These are phyloP conservation scores for Rhodomyrtus psidioides DNA, from an alignment of 441 rosid genomes.

Conservation along the genomic window DNA sequence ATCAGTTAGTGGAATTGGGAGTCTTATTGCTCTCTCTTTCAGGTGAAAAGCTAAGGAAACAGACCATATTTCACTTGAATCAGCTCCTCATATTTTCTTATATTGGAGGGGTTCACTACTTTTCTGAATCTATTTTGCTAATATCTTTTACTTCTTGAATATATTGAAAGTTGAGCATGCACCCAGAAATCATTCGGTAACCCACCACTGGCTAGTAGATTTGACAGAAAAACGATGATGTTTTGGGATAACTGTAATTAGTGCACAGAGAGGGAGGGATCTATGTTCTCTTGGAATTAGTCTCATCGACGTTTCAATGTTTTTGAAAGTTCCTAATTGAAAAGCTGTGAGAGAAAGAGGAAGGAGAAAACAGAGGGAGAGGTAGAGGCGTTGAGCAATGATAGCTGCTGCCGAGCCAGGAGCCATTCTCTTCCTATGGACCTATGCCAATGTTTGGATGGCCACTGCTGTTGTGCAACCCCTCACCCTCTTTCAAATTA, in stretches of 20 bases:
- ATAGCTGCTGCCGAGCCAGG: fast-evolving
- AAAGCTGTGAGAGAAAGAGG: neutral
- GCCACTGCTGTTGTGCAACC: neutral
- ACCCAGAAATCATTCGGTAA: neutral
- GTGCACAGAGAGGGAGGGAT: neutral
- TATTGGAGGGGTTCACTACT: neutral
- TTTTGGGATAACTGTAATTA: neutral
- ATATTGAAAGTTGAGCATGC: neutral
- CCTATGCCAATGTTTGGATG: neutral
- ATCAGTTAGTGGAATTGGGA: neutral
- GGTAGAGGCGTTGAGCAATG: neutral
- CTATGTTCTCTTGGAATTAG: neutral
- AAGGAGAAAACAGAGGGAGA: neutral
- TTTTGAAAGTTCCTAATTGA: neutral
- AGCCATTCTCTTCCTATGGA: neutral
- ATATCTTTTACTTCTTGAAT: neutral
- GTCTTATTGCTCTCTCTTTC: neutral
- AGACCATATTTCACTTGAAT: neutral
- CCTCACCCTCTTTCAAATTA: neutral
- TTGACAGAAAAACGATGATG: neutral
- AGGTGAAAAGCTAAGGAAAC: neutral
- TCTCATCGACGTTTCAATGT: neutral
- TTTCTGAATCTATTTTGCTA: neutral
- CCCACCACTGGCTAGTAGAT: neutral
- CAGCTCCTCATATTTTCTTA: neutral